Percentiles rank a stretch among this genome's conserved stretches.
These are phyloP conservation scores for Myxozyma melibiosi DNA, from an alignment of 805 yeast species.

Conservation along the genomic window DNA sequence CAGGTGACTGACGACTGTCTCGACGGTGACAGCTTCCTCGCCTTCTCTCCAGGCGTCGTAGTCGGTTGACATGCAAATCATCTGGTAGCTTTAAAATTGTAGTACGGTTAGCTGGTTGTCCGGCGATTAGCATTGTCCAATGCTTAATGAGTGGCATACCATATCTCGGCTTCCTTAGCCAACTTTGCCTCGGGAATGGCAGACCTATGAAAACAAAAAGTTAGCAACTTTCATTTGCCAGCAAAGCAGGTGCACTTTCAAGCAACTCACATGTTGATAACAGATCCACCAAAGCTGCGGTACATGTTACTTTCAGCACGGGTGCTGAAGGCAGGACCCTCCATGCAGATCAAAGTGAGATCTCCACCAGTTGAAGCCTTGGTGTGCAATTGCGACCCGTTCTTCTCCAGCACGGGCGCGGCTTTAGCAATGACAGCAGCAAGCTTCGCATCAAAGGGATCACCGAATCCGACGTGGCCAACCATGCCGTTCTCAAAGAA, in stretches of 20 bases:
- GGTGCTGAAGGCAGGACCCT: conserved; percentile 97
- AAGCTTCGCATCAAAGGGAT: conserved; percentile 84
- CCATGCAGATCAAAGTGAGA: conserved; percentile 91
- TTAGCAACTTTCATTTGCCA: too few species aligned
- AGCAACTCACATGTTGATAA: conserved; percentile 83
- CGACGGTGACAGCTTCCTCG: conserved; percentile 98
- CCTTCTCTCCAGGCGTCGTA: conserved; percentile 97
- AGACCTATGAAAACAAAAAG: conserved; percentile 47
- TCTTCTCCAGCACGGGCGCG: conserved; percentile 59
- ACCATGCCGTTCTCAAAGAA: conserved; percentile 92
- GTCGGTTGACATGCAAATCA: conserved; percentile 99
- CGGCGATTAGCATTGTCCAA: not conserved
- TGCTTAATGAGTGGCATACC: too few species aligned
- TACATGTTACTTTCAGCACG: conserved; percentile 93
- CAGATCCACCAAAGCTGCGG: conserved; percentile 86
- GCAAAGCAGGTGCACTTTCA: not conserved
- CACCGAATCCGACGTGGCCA: conserved; percentile 97
- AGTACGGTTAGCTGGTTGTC: not conserved
- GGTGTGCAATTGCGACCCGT: conserved; percentile 63
- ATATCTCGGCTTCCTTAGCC: conserved; percentile 95
- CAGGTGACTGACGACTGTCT: conserved; percentile 88
- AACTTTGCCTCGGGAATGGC: conserved; percentile 96
- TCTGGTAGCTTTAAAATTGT: conserved; percentile 64
- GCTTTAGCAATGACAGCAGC: conserved; percentile 64
- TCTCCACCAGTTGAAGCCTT: conserved; percentile 70